Evolutionary conservation across 805 yeast species (phyloP), one percentile per base, ranked within the genome.

Genomic region (Starmerella gropengiesseri): DNA sequence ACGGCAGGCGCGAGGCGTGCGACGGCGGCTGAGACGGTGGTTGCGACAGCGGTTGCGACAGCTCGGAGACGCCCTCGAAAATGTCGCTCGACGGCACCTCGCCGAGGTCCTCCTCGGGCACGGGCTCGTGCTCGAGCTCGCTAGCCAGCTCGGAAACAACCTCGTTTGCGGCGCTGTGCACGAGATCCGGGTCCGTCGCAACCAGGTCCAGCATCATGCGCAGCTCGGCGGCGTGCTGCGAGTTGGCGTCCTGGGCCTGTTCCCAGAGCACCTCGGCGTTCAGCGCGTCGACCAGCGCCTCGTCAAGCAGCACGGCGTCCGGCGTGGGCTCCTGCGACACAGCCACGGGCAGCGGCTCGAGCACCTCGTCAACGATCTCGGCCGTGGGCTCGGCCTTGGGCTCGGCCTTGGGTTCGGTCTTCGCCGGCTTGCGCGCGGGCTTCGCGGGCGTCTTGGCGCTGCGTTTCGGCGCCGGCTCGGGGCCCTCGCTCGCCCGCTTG

Each of bases 401-500:
- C 22, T 7, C 31, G 23, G 23, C 16, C n/a, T 21, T 16, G 27
- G 28, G 40, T 12, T 22, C 37, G 13, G 29, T 7, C 31, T 35
- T 26, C 23, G 9, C 13, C 22, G 7, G 11, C 31, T 26, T 29
- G 31, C 39, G 33, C 28, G 20, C 36, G 23, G 37, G 8, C 18
- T 19, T 22, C 13, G 41, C 26, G 27, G 14, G 30, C 9, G 18
- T 12, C 34, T 22, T 40, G 33, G 34, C 20, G n/a, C 23, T 31
- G 8, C 27, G 35, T 5, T 25, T 44, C 32, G 27, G 7, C 7
- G 21, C 29, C 9, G 40, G 19, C 36, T 22, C 31, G 14, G 43
- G 41, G 20, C 34, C 32, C 25, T 37, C 35, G 17, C 34, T 37
- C 20, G 35, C 23, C 22, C 50, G 45, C 35, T 41, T 41, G 33